Evolutionary conservation across 1,284 basidiomycete genomes (phyloP), one percentile per base, ranked within the genome.

Genomic region (Apiotrichum sp.): DNA sequence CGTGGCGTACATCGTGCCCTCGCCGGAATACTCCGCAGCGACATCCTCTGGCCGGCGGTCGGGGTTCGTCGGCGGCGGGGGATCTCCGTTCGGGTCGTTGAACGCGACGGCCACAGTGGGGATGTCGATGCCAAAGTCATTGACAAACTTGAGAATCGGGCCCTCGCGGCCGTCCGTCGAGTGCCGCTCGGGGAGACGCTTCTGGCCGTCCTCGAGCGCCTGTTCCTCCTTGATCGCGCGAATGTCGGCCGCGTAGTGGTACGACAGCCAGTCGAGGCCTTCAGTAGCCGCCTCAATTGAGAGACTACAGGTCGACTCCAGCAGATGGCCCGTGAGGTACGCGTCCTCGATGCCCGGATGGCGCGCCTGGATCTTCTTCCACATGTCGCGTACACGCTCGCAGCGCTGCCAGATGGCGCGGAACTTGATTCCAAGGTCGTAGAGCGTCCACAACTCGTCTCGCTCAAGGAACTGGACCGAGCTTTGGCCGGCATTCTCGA

Each of bases 201-300:
- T 72, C 16, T 58, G 48, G 6, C 67, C 89, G 34, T 91, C 87
- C 41, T 88, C 83, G 64, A 87, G 85, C 7, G 68, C 67, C 49
- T 74, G 78, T 55, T 86, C 82, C 66, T 84, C 82, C 68, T 84
- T 87, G 74, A 86, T 85, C 66, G 84, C 83, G 69, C 85, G 86
- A 69, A 78, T 61, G 59, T 77, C 72, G 22, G 70, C 65, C 4
- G 78, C 73, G 59, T 93, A 90, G 71, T 87, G 89, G 80, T 93
- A 84, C 31, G 82, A 79, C 47, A 99, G 76, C 91, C 92, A 99
- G 66, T 96, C 93, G 0, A 87, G 86, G n/a, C 89, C 84, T 68
- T 99, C 96, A 0, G 89, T 86, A 10, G 96, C 87, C 62, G 91
- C 84, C 75, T 98, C 96, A 42, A 95, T 86, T 53, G 75, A 78